phyloP scores from a whole-genome alignment of 306 rosid species.

The Canavalia ensiformis region DNA sequence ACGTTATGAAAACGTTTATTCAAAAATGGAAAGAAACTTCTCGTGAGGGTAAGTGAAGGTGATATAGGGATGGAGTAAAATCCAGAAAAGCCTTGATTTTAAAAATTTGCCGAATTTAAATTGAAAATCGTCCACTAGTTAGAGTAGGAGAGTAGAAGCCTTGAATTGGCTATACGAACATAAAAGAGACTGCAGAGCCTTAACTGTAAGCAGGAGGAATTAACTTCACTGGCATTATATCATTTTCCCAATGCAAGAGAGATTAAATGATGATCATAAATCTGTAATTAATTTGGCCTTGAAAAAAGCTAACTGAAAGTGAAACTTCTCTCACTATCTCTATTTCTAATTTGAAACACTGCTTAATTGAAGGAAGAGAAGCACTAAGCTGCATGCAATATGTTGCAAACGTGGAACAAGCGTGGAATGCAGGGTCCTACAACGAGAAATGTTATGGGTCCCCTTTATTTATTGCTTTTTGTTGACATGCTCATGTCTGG shows the following conservation, averaged over 20 bases:
- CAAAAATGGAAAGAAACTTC: conserved; percentile 45
- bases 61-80: background rate
- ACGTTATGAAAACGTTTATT: conserved; percentile 36
- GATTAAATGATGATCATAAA: conserved; percentile 6
- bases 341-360: background rate
- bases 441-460: conserved; percentile 39
- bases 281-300: background rate
- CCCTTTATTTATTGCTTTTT: conserved; percentile 35
- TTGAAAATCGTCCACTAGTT: background rate
- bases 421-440: background rate
- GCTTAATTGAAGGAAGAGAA: conserved; percentile 34
- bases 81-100: conserved; percentile 10
- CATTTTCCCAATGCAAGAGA: conserved; percentile 26
- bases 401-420: conserved; percentile 36
- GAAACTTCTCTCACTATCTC: conserved; percentile 6
- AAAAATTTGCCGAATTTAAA: background rate
- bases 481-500: conserved; percentile 24
- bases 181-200: conserved; percentile 28
- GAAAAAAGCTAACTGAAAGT: background rate
- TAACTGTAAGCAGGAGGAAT: background rate
- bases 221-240: background rate
- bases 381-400: conserved; percentile 34
- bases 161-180: conserved; percentile 1
- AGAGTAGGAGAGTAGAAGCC: background rate
- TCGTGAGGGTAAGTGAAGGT: conserved; percentile 45